These are phyloP conservation scores for Candida andamanensis DNA, from an alignment of 805 yeast species.

Conservation along the genomic window DNA sequence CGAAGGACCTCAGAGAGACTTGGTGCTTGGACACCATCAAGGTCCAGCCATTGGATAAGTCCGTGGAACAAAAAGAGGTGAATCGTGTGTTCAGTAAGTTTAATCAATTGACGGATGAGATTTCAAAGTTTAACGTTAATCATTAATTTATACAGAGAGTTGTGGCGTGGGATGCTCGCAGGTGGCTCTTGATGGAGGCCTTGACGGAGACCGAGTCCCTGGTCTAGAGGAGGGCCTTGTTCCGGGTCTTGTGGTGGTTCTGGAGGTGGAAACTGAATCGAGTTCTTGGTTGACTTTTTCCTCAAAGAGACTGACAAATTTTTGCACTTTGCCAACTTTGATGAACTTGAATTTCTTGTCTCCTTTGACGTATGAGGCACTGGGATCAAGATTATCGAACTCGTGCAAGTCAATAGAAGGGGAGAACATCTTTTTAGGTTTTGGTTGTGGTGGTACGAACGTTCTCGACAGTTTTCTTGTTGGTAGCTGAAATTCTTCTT, in stretches of 20 bases:
- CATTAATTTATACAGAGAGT: background rate
- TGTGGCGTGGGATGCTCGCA: too few relatives aligned
- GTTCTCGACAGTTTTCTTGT: slow-evolving; percentile 6
- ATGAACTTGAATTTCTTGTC: slow-evolving; percentile 40
- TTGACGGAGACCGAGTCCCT: background rate
- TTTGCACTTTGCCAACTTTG: slow-evolving; percentile 43
- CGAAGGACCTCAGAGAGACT: slow-evolving; percentile 47
- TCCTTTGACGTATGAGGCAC: slow-evolving; percentile 32
- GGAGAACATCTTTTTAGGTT: slow-evolving; percentile 8
- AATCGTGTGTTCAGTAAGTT: slow-evolving; percentile 27
- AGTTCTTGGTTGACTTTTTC: slow-evolving; percentile 20
- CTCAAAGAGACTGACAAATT: slow-evolving; percentile 40
- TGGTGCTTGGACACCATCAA: slow-evolving; percentile 56
- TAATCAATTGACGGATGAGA: slow-evolving; percentile 28
- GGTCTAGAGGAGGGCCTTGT: background rate
- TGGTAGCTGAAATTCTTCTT: slow-evolving; percentile 1
- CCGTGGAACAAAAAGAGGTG: slow-evolving; percentile 17
- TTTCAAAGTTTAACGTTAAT: slow-evolving; percentile 17
- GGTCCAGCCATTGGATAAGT: slow-evolving; percentile 15
- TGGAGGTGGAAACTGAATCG: slow-evolving; percentile 1
- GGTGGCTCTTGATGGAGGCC: slow-evolving; percentile 1
- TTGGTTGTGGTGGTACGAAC: slow-evolving; percentile 5
- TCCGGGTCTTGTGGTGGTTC: slow-evolving; percentile 4
- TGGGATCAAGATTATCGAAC: slow-evolving; percentile 8
- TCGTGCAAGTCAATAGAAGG: slow-evolving; percentile 10